A percentile compares a stretch with the other conserved stretches of the same genome.
phyloP scores from a whole-genome alignment of 116 monocot species.

The Phalaenopsis hybrid region DNA sequence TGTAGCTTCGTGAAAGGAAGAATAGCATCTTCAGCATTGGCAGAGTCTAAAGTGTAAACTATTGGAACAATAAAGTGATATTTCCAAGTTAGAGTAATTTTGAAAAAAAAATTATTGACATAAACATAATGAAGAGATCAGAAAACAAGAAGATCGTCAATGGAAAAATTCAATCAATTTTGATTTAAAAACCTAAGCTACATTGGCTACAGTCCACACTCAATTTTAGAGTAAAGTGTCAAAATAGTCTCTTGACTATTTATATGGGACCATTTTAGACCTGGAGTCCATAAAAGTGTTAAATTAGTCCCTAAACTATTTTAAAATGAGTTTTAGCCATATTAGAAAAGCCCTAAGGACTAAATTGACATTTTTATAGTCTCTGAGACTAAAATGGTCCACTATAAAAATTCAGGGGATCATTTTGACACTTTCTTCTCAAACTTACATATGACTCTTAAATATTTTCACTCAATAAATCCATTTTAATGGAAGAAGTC shows the following conservation, averaged over 20 bases:
- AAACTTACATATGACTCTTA: neutral
- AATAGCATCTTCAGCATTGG: conserved; percentile 93
- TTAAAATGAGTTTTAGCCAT: too few relatives aligned
- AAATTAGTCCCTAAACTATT: too few relatives aligned
- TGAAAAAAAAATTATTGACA: neutral
- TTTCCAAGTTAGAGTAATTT: neutral
- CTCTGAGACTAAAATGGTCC: too few relatives aligned
- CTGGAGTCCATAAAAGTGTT: too few relatives aligned
- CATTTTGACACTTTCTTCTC: neutral
- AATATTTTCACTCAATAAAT: neutral
- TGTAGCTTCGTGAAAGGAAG: conserved; percentile 66
- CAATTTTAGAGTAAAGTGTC: too few relatives aligned
- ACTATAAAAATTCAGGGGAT: too few relatives aligned
- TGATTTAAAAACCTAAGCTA: neutral
- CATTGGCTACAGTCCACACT: too few relatives aligned
- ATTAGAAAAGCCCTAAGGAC: too few relatives aligned
- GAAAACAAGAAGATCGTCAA: neutral
- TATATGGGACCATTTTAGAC: too few relatives aligned
- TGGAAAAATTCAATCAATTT: neutral
- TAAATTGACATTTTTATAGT: too few relatives aligned
- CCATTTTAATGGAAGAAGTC: neutral
- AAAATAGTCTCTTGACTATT: too few relatives aligned
- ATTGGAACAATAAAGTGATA: conserved; percentile 17
- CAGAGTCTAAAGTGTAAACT: conserved; percentile 77
- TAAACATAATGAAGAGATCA: neutral